phyloP scores from a whole-genome alignment of 2,329 filamentous ascomycete genomes.

The Claviceps quebecensis region DNA sequence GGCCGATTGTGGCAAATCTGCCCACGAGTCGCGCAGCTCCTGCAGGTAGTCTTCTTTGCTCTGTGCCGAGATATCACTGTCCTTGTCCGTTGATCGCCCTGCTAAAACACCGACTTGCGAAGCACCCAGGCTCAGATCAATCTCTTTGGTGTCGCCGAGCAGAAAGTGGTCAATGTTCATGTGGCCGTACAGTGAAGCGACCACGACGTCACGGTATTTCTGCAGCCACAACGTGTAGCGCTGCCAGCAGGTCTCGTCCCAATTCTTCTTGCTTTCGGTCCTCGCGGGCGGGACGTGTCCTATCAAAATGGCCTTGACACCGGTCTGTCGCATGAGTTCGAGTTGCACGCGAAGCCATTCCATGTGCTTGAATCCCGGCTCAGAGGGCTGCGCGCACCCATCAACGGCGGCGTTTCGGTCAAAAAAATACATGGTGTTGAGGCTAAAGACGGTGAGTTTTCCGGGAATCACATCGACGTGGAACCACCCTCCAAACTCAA shows the following conservation, averaged over 20 bases:
- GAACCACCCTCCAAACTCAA: constrained; percentile 89
- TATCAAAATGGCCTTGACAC: constrained; percentile 88
- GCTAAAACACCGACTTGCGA: constrained; percentile 4
- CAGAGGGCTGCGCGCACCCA: constrained; percentile 62
- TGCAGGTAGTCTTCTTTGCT: constrained; percentile 60
- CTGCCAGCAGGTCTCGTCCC: constrained; percentile 98
- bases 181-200: constrained; percentile 71
- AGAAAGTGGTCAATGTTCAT: constrained; percentile 99
- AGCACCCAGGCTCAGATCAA: constrained; percentile 42
- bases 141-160: constrained; percentile 68
- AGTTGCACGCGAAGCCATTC: constrained; percentile 91
- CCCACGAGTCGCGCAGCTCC: constrained; percentile 67
- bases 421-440: constrained; percentile 96
- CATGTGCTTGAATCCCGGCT: constrained; percentile 88
- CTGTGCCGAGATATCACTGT: constrained; percentile 39
- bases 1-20: constrained; percentile 49
- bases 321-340: constrained; percentile 63
- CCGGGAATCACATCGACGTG: constrained; percentile 81
- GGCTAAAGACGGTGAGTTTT: constrained; percentile 74
- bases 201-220: constrained; percentile 81
- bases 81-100: constrained; percentile 21
- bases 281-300: constrained; percentile 89
- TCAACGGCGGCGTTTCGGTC: constrained; percentile 87
- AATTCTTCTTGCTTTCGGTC: constrained; percentile 69
- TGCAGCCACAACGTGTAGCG: constrained; percentile 86